These are phyloP conservation scores for Aegilops longissima DNA, from an alignment of 176 grass and related monocot species.

Conservation along the genomic window DNA sequence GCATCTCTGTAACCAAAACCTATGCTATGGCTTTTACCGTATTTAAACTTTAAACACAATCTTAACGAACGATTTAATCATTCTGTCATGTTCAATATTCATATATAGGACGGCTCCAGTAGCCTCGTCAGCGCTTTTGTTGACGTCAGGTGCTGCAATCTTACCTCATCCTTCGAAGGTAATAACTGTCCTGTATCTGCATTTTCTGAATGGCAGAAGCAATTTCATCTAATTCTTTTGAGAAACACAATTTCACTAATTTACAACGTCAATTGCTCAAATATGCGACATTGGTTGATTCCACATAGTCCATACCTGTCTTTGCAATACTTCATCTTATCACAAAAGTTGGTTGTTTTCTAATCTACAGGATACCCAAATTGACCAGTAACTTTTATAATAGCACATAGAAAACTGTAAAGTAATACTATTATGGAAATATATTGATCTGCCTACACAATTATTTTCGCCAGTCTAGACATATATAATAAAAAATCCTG, in stretches of 20 bases:
- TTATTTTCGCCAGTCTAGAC: neutral
- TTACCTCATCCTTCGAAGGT: constrained; percentile 97
- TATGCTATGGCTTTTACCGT: neutral
- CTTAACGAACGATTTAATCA: neutral
- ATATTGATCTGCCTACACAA: neutral
- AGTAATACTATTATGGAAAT: neutral
- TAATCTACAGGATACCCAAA: neutral
- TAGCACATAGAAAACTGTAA: neutral
- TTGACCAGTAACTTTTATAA: neutral
- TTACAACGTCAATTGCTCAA: neutral
- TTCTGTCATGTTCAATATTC: constrained; percentile 27
- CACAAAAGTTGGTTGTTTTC: neutral
- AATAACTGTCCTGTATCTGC: neutral
- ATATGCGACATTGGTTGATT: constrained; percentile 5
- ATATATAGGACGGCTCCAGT: constrained; percentile 23
- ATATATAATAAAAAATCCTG: neutral
- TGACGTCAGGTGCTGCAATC: constrained; percentile 73
- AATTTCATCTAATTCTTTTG: neutral
- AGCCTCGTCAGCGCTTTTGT: constrained; percentile 34
- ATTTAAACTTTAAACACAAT: neutral
- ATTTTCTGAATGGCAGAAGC: neutral
- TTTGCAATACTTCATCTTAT: neutral
- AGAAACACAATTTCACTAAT: neutral
- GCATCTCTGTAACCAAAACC: constrained; percentile 19
- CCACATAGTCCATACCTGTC: neutral